Evolutionary conservation across 192 early-diverging fungal genomes (phyloP), one percentile per base, ranked within the genome.

Genomic region (Bifiguratus adelaidae): DNA sequence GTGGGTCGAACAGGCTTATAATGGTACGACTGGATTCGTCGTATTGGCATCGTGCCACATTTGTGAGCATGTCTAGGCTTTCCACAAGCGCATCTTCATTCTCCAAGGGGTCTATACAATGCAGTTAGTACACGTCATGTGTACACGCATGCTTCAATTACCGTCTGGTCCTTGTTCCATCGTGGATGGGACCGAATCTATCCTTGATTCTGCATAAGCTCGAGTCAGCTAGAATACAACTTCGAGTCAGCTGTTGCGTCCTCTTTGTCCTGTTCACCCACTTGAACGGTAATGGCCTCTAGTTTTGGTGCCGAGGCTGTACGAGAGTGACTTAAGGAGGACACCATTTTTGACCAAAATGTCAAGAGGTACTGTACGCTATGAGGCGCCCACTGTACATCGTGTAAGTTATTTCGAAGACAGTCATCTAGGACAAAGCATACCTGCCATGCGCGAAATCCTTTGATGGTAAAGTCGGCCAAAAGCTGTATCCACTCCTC

Each of bases 331-430:
- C 71, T 61, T 27, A 62, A 56, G 7, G 70, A 74, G 11, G 70
- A 65, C 13, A 76, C 66, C 41, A 91, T 83, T 59, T 86, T 89
- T 19, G 84, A 80, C 91, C 91, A 94, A 55, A 94, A 94, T 7
- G 73, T 77, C 47, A 92, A 60, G 25, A 92, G 51, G 46, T 89
- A 88, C 25, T 70, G 64, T 0, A 87, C 60, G 56, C 78, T 83
- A 56, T 88, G 80, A 26, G 86, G 72, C 33, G 82, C 73, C 68
- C 76, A 84, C 73, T 81, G 67, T 61, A 45, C 59, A 36, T 32
- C n/a, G n/a, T n/a, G n/a, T n/a, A n/a, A n/a, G n/a, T n/a, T n/a
- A n/a, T n/a, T n/a, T n/a, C n/a, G n/a, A n/a, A n/a, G n/a, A n/a
- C n/a, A n/a, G n/a, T n/a, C n/a, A n/a, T n/a, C n/a, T 11, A 19